These are phyloP conservation scores for Phytophthora lateralis DNA, from an alignment of 352 stramenopile genomes.

Conservation along the genomic window DNA sequence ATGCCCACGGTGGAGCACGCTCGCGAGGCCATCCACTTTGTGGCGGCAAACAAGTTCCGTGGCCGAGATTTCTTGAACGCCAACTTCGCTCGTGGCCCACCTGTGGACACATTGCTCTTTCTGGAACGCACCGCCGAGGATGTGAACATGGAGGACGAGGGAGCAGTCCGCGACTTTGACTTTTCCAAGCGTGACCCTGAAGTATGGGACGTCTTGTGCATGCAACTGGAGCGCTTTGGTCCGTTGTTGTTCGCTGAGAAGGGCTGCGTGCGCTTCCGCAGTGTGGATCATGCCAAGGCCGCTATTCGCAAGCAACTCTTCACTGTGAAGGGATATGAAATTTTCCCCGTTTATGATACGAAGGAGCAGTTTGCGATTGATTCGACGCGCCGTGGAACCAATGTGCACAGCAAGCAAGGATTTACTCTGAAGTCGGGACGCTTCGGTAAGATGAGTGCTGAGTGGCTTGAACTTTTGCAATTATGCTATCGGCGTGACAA, in stretches of 20 bases:
- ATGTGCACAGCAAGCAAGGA: slow-evolving; percentile 36
- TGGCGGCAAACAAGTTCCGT: slow-evolving; percentile 43
- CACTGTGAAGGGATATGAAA: slow-evolving; percentile 49
- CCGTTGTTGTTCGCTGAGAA: slow-evolving; percentile 42
- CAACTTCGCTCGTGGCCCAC: slow-evolving; percentile 74
- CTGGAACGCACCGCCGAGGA: slow-evolving; percentile 47
- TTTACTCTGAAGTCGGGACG: slow-evolving; percentile 66
- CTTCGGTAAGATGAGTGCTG: slow-evolving; percentile 43
- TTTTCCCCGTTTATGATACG: slow-evolving; percentile 73
- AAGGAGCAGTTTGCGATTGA: slow-evolving; percentile 67
- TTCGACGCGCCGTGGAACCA: slow-evolving; percentile 38
- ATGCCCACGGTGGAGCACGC: slow-evolving; percentile 58
- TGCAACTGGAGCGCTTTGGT: slow-evolving; percentile 54
- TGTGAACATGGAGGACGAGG: slow-evolving; percentile 41
- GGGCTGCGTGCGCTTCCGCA: slow-evolving; percentile 62
- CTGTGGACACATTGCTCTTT: slow-evolving; percentile 70
- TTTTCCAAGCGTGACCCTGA: slow-evolving; percentile 44
- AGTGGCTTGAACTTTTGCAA: slow-evolving; percentile 23
- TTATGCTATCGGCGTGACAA: slow-evolving; percentile 16
- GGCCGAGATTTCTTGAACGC: slow-evolving; percentile 52
- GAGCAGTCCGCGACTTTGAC: slow-evolving; percentile 53
- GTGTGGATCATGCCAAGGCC: slow-evolving; percentile 58
- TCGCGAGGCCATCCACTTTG: slow-evolving; percentile 57
- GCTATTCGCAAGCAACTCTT: slow-evolving; percentile 59
- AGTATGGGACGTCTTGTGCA: slow-evolving; percentile 57